Percentiles rank a stretch among this genome's conserved stretches.
These are phyloP conservation scores for Hemisphaericaspora subhashii DNA, from an alignment of 1,139 yeast genomes.

Conservation along the genomic window DNA sequence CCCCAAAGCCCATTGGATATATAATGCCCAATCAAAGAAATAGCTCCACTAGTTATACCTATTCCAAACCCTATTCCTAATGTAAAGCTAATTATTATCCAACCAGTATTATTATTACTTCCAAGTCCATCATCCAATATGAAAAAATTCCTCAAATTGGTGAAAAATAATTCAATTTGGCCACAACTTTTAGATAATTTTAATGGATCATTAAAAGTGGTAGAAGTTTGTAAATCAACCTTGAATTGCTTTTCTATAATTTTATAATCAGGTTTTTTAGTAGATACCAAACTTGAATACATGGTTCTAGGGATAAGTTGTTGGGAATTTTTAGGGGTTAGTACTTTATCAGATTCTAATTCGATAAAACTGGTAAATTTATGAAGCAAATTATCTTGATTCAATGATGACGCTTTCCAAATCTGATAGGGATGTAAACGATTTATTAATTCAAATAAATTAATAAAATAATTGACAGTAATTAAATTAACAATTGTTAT, in stretches of 20 bases:
- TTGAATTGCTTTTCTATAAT: conserved; percentile 32
- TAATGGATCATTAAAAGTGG: conserved; percentile 35
- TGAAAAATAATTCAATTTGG: conserved; percentile 19
- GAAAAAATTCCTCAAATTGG: conserved; percentile 18
- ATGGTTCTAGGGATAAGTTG: conserved; percentile 13
- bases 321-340: conserved; percentile 5
- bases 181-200: conserved; percentile 24
- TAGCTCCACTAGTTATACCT: conserved; percentile 25
- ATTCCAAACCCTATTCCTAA: conserved; percentile 40
- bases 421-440: conserved; percentile 37
- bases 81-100: conserved; percentile 33
- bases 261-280: conserved; percentile 30
- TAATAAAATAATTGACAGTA: conserved; percentile 41
- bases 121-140: neutral
- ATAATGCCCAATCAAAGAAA: conserved; percentile 17
- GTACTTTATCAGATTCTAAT: conserved; percentile 22
- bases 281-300: conserved; percentile 27
- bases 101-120: conserved; percentile 13
- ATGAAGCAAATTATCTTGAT: conserved; percentile 23
- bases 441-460: conserved; percentile 39
- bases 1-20: conserved; percentile 9
- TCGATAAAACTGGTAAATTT: conserved; percentile 30
- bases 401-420: conserved; percentile 41
- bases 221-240: conserved; percentile 29
- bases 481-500: conserved; percentile 42